Evolutionary conservation across 2,329 filamentous ascomycete species (phyloP).

Genomic region (Onygena corvina): DNA sequence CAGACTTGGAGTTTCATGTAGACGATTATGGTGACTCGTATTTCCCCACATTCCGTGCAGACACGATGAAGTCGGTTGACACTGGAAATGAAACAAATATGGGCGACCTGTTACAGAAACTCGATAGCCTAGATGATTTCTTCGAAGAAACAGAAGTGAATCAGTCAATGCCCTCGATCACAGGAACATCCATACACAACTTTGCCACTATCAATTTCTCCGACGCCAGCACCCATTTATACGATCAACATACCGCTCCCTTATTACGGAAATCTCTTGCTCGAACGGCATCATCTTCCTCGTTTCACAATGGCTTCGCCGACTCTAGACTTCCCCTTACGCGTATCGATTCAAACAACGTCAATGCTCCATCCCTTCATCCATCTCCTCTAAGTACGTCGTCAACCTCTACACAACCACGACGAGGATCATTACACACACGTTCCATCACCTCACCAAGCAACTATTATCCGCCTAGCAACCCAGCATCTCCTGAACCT

Average conservation of each 20-base stretch:
- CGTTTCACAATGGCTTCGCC: slow-evolving; percentile 78
- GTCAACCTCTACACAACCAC: slow-evolving; percentile 25
- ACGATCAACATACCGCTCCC: slow-evolving; percentile 84
- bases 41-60: slow-evolving; percentile 64
- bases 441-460: slow-evolving; percentile 75
- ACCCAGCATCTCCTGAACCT: slow-evolving; percentile 25
- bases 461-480: slow-evolving; percentile 35
- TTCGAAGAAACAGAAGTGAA: slow-evolving; percentile 56
- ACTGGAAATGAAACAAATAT: slow-evolving; percentile 49
- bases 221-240: slow-evolving; percentile 67
- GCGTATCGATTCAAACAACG: slow-evolving; percentile 42
- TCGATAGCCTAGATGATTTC: slow-evolving; percentile 71
- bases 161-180: slow-evolving; percentile 38
- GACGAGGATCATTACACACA: slow-evolving; percentile 59
- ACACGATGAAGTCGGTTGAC: slow-evolving; percentile 89
- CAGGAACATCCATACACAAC: slow-evolving; percentile 28
- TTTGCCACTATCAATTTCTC: slow-evolving; percentile 50
- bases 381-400: slow-evolving; percentile 36
- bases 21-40: slow-evolving; percentile 74
- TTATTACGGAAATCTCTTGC: slow-evolving; percentile 73
- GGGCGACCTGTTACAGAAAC: slow-evolving; percentile 67
- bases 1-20: slow-evolving; percentile 81
- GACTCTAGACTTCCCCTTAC: slow-evolving; percentile 53
- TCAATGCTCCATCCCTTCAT: slow-evolving; percentile 44
- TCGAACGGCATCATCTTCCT: slow-evolving; percentile 57